Base-by-base conservation (phyloP, 768 basidiomycete species). In the Pisolithus tinctorius region DNA sequence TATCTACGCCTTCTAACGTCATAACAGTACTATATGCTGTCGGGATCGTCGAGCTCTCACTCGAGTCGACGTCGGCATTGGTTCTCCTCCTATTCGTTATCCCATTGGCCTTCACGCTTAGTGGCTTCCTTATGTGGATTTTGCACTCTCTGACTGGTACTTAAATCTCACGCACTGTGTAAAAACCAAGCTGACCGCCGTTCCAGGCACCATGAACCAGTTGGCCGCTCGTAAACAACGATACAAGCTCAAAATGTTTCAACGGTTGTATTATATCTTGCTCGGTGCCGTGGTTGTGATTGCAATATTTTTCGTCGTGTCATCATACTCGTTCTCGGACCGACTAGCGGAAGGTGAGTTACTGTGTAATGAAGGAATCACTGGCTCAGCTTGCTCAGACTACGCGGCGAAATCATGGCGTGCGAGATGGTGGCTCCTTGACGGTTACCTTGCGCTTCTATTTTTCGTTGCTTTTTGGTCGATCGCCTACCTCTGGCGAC, bases 61-160 rank as follows among this genome's bases (percentile, higher is more conserved):
- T 98, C 31, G 93, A 98, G 66, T 88, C 87, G 20, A 92, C 93
- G 0, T 91, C 92, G 7, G 86, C 88, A 0, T 72, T 95, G 49
- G 66, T 91, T 46, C 77, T 96, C 26, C 73, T 99, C 54, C 64
- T 96, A 58, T 93, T 98, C 64, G 88, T 98, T 55, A 84, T 97
- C 53, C 96, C 96, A 5, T 75, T 99, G 45, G 90, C 95, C 1
- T 87, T 98, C 69, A 93, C 93, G 1, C 76, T 99, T n/a, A 95
- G 93, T 51, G 85, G 86, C 1, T 99, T 97, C 75, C 77, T 99
- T 25, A 77, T 95, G 56, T 98, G 95, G 95, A 97, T 95, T 47
- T 81, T 95, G 72, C 86, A 93, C 65, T 81, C 88, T 10, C 73
- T 96, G 45, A 93, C 92, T 60, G 84, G 92, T 92, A 55, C 27